Conservation (phyloP, 1,284 basidiomycete genomes). For the Porodaedalea pini region DNA sequence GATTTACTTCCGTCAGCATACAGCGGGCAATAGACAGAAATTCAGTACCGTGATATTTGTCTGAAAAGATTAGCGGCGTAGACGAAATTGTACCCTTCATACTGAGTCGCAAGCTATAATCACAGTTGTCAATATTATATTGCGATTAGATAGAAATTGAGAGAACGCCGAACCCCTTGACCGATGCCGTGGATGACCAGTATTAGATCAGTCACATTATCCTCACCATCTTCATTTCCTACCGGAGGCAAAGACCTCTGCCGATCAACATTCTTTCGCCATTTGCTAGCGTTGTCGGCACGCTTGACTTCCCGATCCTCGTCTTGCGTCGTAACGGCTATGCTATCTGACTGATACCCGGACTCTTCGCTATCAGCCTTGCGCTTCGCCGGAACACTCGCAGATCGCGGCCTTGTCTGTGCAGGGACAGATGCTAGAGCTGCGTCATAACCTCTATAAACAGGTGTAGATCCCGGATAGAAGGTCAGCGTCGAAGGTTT, state of each 20-base stretch:
- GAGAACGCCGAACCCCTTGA: slow-evolving; percentile 26
- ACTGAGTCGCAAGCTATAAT: slow-evolving; percentile 37
- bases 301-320: slow-evolving; percentile 12
- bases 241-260: slow-evolving; percentile 3
- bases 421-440: slow-evolving; percentile 25
- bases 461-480: slow-evolving; percentile 27
- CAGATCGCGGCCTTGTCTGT: slow-evolving; percentile 7
- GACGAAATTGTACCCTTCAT: slow-evolving; percentile 46
- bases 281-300: not conserved
- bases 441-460: slow-evolving; percentile 41
- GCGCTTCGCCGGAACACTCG: slow-evolving; percentile 13
- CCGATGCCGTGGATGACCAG: slow-evolving; percentile 47
- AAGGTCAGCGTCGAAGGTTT: slow-evolving; percentile 6
- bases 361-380: slow-evolving; percentile 9
- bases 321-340: not conserved
- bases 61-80: slow-evolving; percentile 45
- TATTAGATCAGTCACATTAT: slow-evolving; percentile 41
- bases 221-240: slow-evolving; percentile 27
- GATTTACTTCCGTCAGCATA: not conserved
- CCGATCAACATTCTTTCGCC: not conserved
- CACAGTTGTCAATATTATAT: not conserved
- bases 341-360: slow-evolving; percentile 11
- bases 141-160: not conserved
- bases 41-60: slow-evolving; percentile 35
- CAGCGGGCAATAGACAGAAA: not conserved